Evolutionary conservation across 164 flowering plant genomes (phyloP), one percentile per base, ranked within the genome.

Genomic region (Vitis riparia): DNA sequence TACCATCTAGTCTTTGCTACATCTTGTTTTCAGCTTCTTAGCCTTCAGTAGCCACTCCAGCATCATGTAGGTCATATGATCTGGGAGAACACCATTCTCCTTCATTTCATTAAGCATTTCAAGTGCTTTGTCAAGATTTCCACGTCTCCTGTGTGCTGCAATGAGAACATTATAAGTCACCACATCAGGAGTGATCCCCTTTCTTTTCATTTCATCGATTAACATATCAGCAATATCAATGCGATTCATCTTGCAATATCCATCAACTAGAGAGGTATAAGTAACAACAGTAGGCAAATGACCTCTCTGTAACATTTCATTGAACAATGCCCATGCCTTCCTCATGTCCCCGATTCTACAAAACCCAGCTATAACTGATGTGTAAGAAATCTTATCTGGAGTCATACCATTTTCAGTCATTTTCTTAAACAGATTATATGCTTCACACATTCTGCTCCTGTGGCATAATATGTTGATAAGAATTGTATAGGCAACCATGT

Each of bases 281-380:
- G 88, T 84, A 60, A 81, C 74, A 62, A 83, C 82, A 71, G 72
- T 81, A 57, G 89, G 89, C 30, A 30, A 61, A 48, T 66, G 50
- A 5, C 78, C 84, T 51, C 29, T 76, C 19, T 51, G 30, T 23
- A 57, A 11, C 94, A 90, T 90, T 61, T 78, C 76, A 10, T 50
- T 53, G 51, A 66, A 82, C 44, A 87, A 69, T 13, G 48, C 66
- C 73, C 47, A 69, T 44, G 92, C 89, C 70, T 53, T 77, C 60
- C 66, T 76, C 85, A 86, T 78, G 29, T 82, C 68, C 56, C 80
- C 72, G 55, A 23, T 67, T 75, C 66, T 76, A 82, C 85, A 82
- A 73, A 79, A 83, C 51, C 88, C 91, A 71, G 80, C 74, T 68
- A 91, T 84, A 13, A 89, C 50, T 14, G 89, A 66, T 12, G 97